Percentiles rank a stretch among this genome's conserved stretches.
Conservation (phyloP, 768 basidiomycete species). For the Phlebiopsis flavidoalba region DNA sequence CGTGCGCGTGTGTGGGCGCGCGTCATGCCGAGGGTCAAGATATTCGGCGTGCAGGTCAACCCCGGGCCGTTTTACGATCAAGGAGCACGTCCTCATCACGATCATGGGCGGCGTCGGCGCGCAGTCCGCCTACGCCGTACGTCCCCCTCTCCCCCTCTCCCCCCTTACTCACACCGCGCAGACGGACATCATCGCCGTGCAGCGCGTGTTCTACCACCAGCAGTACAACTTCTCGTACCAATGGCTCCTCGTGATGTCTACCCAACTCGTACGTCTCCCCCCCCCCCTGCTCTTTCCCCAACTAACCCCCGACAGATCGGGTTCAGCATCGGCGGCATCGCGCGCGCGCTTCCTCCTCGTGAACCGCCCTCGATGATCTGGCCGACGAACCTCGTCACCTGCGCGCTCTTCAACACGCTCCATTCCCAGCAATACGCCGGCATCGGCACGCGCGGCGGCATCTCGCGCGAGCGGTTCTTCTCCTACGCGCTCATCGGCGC, state of each 20-base stretch:
- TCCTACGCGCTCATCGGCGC: slow-evolving; percentile 32
- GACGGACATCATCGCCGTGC: slow-evolving; percentile 72
- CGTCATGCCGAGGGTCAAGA: slow-evolving; percentile 42
- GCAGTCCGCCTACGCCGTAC: slow-evolving; percentile 55
- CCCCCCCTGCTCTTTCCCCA: slow-evolving; percentile 40
- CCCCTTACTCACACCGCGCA: slow-evolving; percentile 6
- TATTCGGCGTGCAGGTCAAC: slow-evolving; percentile 60
- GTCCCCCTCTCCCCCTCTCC: neutral
- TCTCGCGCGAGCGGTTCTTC: slow-evolving; percentile 53
- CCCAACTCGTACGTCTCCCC: slow-evolving; percentile 69
- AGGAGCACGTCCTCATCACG: slow-evolving; percentile 70
- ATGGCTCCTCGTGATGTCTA: slow-evolving; percentile 78
- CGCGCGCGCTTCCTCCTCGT: slow-evolving; percentile 38
- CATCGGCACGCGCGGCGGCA: slow-evolving; percentile 37
- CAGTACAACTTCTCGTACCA: slow-evolving; percentile 55
- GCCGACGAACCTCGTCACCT: slow-evolving; percentile 38
- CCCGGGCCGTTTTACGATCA: slow-evolving; percentile 72
- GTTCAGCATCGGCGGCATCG: slow-evolving; percentile 38
- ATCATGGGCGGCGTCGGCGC: slow-evolving; percentile 66
- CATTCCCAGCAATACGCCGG: slow-evolving; percentile 35
- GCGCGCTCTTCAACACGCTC: slow-evolving; percentile 42
- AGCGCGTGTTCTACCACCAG: slow-evolving; percentile 64
- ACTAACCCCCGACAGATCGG: slow-evolving; percentile 37
- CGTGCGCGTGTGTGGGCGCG: slow-evolving; percentile 59
- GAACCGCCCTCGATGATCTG: slow-evolving; percentile 41